Conservation (phyloP, 441 rosid genomes). For the Breynia disticha region DNA sequence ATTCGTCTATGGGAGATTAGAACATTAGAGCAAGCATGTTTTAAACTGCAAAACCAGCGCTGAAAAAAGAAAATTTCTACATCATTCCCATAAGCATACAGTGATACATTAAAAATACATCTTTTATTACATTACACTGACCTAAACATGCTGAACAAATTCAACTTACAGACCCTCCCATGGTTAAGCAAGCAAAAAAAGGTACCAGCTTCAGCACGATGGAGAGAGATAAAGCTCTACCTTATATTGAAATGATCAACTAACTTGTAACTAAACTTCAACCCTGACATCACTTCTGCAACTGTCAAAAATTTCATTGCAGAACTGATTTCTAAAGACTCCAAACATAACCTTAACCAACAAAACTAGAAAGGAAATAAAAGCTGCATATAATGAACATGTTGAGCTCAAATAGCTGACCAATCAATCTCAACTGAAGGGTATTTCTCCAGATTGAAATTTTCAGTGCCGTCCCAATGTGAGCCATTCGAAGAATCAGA, state of each 20-base stretch:
- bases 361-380: not conserved
- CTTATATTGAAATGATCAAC: conserved; percentile 1
- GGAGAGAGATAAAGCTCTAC: conserved; percentile 12
- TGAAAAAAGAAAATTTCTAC: no score
- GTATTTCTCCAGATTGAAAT: conserved; percentile 45
- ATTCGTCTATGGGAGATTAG: no score
- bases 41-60: no score
- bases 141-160: conserved; percentile 4
- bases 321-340: conserved; percentile 19
- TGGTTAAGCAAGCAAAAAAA: conserved; percentile 27
- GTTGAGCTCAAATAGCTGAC: conserved; percentile 36
- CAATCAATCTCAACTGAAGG: conserved; percentile 85
- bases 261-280: not conserved
- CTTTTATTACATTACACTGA: conserved; percentile 16
- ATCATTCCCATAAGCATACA: conserved; percentile 1
- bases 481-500: conserved; percentile 18
- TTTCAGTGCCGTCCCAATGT: conserved; percentile 33
- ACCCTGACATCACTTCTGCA: not conserved
- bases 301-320: conserved; percentile 41
- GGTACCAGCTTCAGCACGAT: conserved; percentile 29
- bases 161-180: conserved; percentile 15
- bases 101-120: conserved; percentile 9
- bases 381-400: conserved; percentile 9
- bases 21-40: no score
- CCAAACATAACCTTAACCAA: conserved; percentile 1